Base-by-base conservation (phyloP, 2,329 filamentous ascomycete genomes). In the Fusarium sp. region DNA sequence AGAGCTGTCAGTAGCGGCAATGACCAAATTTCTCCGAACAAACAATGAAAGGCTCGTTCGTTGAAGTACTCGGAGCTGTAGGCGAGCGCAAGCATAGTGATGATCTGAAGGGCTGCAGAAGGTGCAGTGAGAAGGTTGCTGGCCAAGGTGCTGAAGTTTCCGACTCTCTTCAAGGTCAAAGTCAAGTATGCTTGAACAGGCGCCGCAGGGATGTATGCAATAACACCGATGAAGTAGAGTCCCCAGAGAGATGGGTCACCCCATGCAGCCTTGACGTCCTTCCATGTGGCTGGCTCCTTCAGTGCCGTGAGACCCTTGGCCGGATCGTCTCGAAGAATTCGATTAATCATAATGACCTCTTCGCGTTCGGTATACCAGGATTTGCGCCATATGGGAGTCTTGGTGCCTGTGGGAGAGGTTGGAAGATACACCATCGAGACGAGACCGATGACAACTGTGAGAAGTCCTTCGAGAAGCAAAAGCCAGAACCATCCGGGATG, bases 311-410 rank as follows among this genome's bases (percentile, higher is more conserved):
- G 78, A 16, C 82, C 85, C 76, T 87, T 87, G 37, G 84, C 84
- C 0, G 85, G 84, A 69, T 87, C 85, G 49, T 87, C 85, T 34
- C 85, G 82, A 14, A 86, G 78, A 13, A 86, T 81, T 9, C 84
- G 81, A 74, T 91, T 92, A 19, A 90, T 85, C 85, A 92, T 88
- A 73, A 92, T 91, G 59, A 88, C 85, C 72, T 92, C 90, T 74
- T 93, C 88, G 3, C 83, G 83, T 74, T 91, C 90, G 4, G 81
- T 86, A 76, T 91, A 91, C 90, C 90, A 91, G 7, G 90, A 75
- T 43, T 88, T 88, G 4, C 88, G 86, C 46, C 87, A 88, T 65
- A 93, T 84, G 45, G 83, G 78, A 21, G 85, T 84, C 12, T 84
- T 86, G 6, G 91, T 93, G 51, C 89, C 84, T 0, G 89, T 90